Evolutionary conservation across 805 yeast species (phyloP), one percentile per base, ranked within the genome.

Genomic region (Aciculoconidium aculeatum): DNA sequence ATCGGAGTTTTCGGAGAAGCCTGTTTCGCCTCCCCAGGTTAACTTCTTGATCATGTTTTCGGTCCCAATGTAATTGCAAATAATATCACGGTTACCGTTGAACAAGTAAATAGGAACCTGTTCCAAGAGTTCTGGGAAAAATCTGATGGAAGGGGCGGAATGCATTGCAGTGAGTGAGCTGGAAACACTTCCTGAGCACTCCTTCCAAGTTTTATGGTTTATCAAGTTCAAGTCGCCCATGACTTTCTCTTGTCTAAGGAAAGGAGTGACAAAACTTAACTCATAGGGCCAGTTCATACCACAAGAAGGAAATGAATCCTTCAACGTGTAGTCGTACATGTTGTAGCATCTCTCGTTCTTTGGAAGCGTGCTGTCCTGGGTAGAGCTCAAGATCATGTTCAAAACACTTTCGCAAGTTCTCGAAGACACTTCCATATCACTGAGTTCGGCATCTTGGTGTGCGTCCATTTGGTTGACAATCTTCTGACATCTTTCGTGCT

Each of bases 231-330:
- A 58, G 8, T 73, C 65, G 14, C 48, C 35, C 46, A 63, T 65
- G 6, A 77, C 81, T 1, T 57, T 59, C 3, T 57, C 54, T 2
- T 49, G 37, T 16, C 64, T 58, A 35, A 82, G 62, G 41, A 77
- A 82, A 4, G 67, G 64, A 0, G 62, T 58, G 11, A 80, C 73
- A 16, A 47, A 31, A 1, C 46, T 55, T 36, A 80, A 60, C 34
- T 68, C 78, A 11, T 69, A 68, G 0, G 98, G 98, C 97, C 97
- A 92, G 52, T 81, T 80, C 73, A 75, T 67, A 5, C 97, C 97
- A 58, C 98, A 92, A 0, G 80, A 58, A 0, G 97, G 96, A 44
- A 66, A 85, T 1, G 76, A 55, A 50, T 87, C 96, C 20, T 58
- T 63, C 30, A 81, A 58, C 20, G 80, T 70, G 32, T 74, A 72